Evolutionary conservation across 257 asterid species (phyloP).

Genomic region (Fraxinus excelsior): DNA sequence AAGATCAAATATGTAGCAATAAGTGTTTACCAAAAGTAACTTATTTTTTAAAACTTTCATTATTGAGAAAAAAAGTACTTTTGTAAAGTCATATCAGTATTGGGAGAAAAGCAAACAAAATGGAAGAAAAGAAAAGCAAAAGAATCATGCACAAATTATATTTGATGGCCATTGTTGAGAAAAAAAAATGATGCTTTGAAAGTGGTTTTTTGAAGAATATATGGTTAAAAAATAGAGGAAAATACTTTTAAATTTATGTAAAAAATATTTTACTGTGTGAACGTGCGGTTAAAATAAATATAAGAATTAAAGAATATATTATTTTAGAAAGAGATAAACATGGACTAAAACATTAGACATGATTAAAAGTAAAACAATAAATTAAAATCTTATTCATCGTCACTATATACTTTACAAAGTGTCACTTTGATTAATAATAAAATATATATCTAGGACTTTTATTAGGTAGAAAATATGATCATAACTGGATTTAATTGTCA

Average conservation of each 20-base stretch:
- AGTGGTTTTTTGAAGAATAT: too few species aligned
- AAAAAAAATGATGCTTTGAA: too few species aligned
- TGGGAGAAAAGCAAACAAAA: neutral
- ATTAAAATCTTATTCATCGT: too few species aligned
- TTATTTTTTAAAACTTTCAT: constrained; percentile 19
- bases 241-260: too few species aligned
- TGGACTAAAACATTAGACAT: neutral
- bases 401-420: neutral
- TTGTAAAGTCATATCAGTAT: constrained; percentile 1
- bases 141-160: neutral
- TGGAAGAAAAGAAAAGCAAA: constrained; percentile 5
- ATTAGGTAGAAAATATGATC: neutral
- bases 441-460: neutral
- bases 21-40: constrained; percentile 19
- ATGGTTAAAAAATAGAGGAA: too few species aligned
- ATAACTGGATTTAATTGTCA: neutral
- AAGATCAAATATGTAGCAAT: neutral
- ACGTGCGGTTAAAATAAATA: too few species aligned
- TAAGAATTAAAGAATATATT: too few species aligned
- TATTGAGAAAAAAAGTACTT: constrained; percentile 24
- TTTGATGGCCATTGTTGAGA: too few species aligned
- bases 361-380: neutral
- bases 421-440: too few species aligned
- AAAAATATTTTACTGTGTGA: too few species aligned
- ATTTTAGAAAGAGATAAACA: too few species aligned